Conservation (phyloP, 352 stramenopile genomes). For the Chrysophaeum taylorii region DNA sequence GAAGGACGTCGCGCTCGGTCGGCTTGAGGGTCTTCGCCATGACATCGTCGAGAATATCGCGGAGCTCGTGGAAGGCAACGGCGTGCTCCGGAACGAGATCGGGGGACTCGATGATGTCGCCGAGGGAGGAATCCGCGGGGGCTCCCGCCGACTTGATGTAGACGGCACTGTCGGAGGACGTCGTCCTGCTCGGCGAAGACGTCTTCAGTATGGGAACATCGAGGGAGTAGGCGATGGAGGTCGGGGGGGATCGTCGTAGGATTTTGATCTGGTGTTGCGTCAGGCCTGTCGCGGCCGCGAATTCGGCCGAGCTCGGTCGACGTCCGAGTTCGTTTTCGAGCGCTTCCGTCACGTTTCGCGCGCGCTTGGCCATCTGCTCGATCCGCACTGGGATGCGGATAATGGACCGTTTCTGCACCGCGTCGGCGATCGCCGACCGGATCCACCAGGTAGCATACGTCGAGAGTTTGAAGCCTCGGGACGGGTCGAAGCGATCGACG, state of each 20-base stretch:
- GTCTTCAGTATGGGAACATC: too few species aligned
- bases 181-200: too few species aligned
- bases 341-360: neutral
- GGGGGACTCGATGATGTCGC: neutral
- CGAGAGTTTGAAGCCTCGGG: slow-evolving; percentile 35
- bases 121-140: too few species aligned
- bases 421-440: neutral
- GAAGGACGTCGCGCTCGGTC: neutral
- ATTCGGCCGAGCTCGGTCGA: neutral
- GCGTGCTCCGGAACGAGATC: neutral
- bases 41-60: neutral
- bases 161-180: too few species aligned
- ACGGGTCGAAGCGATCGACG: slow-evolving; percentile 49
- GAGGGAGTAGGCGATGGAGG: too few species aligned
- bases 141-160: too few species aligned
- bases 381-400: neutral
- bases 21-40: neutral
- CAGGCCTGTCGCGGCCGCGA: neutral
- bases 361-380: neutral
- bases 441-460: slow-evolving; percentile 8
- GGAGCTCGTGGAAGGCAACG: slow-evolving; percentile 1
- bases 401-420: neutral
- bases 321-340: neutral
- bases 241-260: too few species aligned
- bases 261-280: too few species aligned